Conservation (phyloP, 192 early-diverging fungal species). For the Kickxella alabastrina region DNA sequence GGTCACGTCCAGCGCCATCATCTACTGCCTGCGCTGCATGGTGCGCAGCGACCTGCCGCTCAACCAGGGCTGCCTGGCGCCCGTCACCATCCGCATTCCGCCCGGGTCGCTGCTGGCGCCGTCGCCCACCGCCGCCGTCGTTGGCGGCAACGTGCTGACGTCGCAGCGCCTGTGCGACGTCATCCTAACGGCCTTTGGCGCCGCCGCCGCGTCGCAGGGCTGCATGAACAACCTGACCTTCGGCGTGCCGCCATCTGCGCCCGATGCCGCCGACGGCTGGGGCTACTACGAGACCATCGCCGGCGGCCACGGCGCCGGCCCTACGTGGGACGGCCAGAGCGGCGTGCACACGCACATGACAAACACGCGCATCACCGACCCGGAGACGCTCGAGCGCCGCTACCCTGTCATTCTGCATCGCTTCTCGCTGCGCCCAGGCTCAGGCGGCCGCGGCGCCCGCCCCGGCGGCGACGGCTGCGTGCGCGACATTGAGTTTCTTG, state of each 20-base stretch:
- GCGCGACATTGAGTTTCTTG: slow-evolving; percentile 92
- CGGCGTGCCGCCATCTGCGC: slow-evolving; percentile 55
- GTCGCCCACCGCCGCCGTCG: slow-evolving; percentile 81
- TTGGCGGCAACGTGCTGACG: slow-evolving; percentile 96
- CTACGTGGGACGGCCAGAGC: slow-evolving; percentile 82
- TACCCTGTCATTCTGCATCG: slow-evolving; percentile 86
- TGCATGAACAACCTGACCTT: slow-evolving; percentile 98
- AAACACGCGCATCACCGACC: slow-evolving; percentile 96
- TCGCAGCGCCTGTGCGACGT: slow-evolving; percentile 91
- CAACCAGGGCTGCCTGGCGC: slow-evolving; percentile 92
- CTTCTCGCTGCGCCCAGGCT: slow-evolving; percentile 70
- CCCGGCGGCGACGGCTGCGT: slow-evolving; percentile 86
- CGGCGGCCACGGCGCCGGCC: slow-evolving; percentile 82
- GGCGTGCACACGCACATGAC: slow-evolving; percentile 89
- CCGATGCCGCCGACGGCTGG: slow-evolving; percentile 63
- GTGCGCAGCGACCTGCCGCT: slow-evolving; percentile 89
- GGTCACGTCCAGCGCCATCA: slow-evolving; percentile 88
- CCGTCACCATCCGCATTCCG: slow-evolving; percentile 80
- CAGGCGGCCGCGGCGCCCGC: slow-evolving; percentile 75
- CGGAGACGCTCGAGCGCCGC: slow-evolving; percentile 87
- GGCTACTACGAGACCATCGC: slow-evolving; percentile 98
- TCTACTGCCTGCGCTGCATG: slow-evolving; percentile 91
- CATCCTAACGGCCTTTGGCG: slow-evolving; percentile 83
- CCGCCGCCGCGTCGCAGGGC: slow-evolving; percentile 88
- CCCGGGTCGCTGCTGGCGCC: slow-evolving; percentile 74